Conservation (phyloP, 768 basidiomycete genomes). For the Pleurotus tuber-regium region DNA sequence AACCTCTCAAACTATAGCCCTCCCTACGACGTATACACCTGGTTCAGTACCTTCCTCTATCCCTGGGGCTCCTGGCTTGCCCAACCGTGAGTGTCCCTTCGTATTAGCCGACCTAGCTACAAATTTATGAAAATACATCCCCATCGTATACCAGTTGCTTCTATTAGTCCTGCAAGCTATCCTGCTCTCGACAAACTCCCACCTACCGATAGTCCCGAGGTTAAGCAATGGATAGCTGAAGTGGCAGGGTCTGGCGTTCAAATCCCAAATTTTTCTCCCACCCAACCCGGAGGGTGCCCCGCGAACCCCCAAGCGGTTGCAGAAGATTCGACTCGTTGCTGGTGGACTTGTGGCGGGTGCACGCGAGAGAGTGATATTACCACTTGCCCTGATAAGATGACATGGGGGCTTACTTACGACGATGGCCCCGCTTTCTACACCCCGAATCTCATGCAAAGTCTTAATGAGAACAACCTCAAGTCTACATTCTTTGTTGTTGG, state of each 20-base stretch:
- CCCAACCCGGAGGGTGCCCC: conserved; percentile 49
- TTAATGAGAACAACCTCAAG: conserved; percentile 59
- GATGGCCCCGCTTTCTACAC: conserved; percentile 84
- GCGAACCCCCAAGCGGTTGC: conserved; percentile 50
- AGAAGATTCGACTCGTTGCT: conserved; percentile 54
- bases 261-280: conserved; percentile 54
- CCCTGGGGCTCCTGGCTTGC: conserved; percentile 53
- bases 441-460: conserved; percentile 65
- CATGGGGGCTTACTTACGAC: conserved; percentile 60
- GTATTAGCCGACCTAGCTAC: background rate
- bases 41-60: conserved; percentile 51
- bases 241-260: conserved; percentile 50
- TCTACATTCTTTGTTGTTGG: conserved; percentile 88
- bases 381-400: conserved; percentile 62
- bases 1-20: conserved; percentile 38
- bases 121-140: too few species aligned
- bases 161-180: conserved; percentile 45
- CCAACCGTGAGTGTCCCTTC: conserved; percentile 38
- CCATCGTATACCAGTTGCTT: background rate
- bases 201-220: conserved; percentile 57
- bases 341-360: conserved; percentile 82
- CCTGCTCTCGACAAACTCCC: conserved; percentile 63
- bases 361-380: conserved; percentile 64
- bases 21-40: conserved; percentile 44
- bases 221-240: conserved; percentile 68